phyloP scores from a whole-genome alignment of 2,329 filamentous ascomycete species.

The Fusarium paranaense region DNA sequence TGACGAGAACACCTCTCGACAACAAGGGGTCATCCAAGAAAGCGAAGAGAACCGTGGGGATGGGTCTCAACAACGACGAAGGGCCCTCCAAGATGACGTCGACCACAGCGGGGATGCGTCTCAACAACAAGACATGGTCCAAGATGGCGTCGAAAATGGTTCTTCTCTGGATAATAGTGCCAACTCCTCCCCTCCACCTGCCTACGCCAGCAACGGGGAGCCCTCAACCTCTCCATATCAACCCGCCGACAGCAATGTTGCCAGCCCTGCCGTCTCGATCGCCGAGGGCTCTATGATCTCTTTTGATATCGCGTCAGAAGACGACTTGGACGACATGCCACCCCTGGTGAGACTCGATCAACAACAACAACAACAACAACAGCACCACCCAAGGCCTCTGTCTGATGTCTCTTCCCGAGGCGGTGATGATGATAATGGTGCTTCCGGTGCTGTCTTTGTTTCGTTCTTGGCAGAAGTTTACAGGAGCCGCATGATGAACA shows the following conservation, averaged over 20 bases:
- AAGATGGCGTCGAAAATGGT: not conserved
- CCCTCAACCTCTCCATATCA: too few species aligned
- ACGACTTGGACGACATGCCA: not conserved
- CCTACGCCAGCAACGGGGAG: too few species aligned
- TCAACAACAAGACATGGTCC: not conserved
- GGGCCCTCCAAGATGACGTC: not conserved
- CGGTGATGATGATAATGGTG: not conserved
- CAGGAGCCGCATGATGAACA: not conserved
- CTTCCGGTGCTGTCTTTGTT: not conserved
- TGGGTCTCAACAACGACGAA: not conserved
- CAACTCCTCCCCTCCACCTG: not conserved
- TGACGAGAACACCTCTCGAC: not conserved
- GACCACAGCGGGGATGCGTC: not conserved
- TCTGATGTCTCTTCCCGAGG: not conserved
- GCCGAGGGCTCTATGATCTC: not conserved
- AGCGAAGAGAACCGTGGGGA: not conserved
- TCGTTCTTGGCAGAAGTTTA: not conserved
- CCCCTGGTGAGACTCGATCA: not conserved
- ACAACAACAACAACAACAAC: not conserved
- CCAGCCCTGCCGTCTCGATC: not conserved
- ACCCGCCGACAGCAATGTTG: not conserved
- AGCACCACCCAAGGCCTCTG: not conserved
- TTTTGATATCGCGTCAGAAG: not conserved
- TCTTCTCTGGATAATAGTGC: not conserved
- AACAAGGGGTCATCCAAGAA: not conserved